Base-by-base conservation (phyloP, 2,329 filamentous ascomycete genomes). In the Microcyclosporella mali region DNA sequence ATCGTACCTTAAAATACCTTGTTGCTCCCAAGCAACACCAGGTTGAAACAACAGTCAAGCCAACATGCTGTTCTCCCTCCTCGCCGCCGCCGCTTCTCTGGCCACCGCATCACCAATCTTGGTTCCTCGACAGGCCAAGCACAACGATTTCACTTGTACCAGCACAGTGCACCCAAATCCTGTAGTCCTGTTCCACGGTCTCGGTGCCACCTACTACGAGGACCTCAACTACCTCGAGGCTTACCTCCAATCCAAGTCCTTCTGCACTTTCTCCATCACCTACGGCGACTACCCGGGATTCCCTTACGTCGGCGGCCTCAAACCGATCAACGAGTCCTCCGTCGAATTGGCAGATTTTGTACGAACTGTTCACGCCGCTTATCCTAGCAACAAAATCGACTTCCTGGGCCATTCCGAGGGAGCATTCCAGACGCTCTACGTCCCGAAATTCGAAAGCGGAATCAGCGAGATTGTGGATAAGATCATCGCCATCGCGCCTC, bases 131-230 rank as follows among this genome's bases (percentile, higher is more conserved):
- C 33, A 36, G 21, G 33, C 33, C 16, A 10, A 12, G 10, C 53
- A 54, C 41, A 56, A 56, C 29, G 47, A 55, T 31, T 56, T 53
- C 40, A 40, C 38, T 37, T 56, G 53, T 35, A 40, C 37, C 16
- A 51, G 47, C 43, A 34, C 44, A 10, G 36, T 35, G 1, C 52
- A 56, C 29, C 52, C 52, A 2, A 56, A 56, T 33, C 54, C 54
- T 4, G 52, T 55, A 12, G 34, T 55, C 16, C 37, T 56, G 27
- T 43, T 56, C 31, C 54, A 56, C 37, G 54, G 54, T 14, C 40
- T 56, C 3, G 54, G 54, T 25, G 52, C 54, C 14, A 56, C 52
- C 14, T 56, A 52, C 47, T 53, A 55, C 39, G 52, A 53, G 41
- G 54, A 56, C 42, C 45, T 56, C 18, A 56, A 56, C 35, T 21